Evolutionary conservation across 164 flowering plant genomes (phyloP), one percentile per base, ranked within the genome.

Genomic region (Liriodendron chinense): DNA sequence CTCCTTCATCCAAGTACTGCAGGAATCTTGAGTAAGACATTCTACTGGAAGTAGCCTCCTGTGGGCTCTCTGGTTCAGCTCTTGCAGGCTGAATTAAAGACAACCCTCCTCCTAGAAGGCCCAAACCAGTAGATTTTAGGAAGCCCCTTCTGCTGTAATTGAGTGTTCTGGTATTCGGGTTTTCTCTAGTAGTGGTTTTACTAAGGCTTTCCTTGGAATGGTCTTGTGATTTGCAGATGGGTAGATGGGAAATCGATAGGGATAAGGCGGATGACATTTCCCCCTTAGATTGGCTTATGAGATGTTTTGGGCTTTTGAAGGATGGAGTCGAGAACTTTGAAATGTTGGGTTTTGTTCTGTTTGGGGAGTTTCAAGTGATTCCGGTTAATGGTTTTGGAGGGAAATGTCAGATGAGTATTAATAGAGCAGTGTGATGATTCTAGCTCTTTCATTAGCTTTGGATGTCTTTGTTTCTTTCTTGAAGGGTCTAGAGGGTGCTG

Each of bases 11-110:
- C 70, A 92, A 75, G 64, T 89, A 90, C 78, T 88, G 83, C 75
- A 89, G 68, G 72, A 91, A 91, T 70, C 92, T 87, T 13, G 92
- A 84, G 79, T 90, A 91, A 0, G 92, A 84, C 87, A 88, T 78
- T 76, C 92, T 82, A 56, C 83, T 88, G 16, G 93, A 89, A 59
- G 86, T 67, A 13, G 85, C 74, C 21, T 82, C 85, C 34, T 18
- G 50, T 7, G 89, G 91, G 80, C 75, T 80, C 78, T 86, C 89
- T 61, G 88, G 89, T 77, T 86, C 86, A 43, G 88, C 88, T 77
- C 78, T 83, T 34, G 86, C 84, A 28, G 88, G 81, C 79, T 74
- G 81, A 83, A 65, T 62, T 20, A 75, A 47, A 43, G 86, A 82
- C 56, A 82, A 25, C 47, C 87, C 82, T 25, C 72, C 84, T 9